Conservation (phyloP, 371 early-diverging fungal species). For the Mortierella sp. region DNA sequence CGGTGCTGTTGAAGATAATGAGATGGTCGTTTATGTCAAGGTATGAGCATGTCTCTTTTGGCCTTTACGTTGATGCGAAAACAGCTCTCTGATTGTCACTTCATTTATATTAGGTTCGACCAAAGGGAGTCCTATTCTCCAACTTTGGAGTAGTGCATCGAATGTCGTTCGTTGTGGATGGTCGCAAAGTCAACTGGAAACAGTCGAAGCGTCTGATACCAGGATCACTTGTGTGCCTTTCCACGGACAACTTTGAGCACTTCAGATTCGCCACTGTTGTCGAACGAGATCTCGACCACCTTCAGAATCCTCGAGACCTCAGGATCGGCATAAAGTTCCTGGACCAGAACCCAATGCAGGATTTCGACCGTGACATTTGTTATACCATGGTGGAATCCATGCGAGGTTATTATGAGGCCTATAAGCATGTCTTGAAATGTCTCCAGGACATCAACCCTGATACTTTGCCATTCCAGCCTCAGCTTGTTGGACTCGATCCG, state of each 20-base stretch:
- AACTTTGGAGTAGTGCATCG: constrained; percentile 61
- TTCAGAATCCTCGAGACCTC: constrained; percentile 61
- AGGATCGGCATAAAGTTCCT: constrained; percentile 60
- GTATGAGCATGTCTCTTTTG: constrained; percentile 32
- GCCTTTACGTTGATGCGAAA: neutral
- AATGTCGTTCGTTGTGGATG: constrained; percentile 63
- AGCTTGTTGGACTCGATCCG: constrained; percentile 54
- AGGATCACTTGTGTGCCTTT: constrained; percentile 65
- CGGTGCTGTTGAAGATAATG: constrained; percentile 32
- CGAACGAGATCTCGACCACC: constrained; percentile 61
- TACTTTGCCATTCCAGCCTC: constrained; percentile 55
- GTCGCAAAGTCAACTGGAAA: constrained; percentile 62
- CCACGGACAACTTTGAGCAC: constrained; percentile 63
- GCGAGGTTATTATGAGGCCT: constrained; percentile 57
- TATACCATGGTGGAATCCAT: constrained; percentile 52
- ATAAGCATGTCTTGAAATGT: constrained; percentile 62
- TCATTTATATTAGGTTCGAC: constrained; percentile 55
- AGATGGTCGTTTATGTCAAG: constrained; percentile 33
- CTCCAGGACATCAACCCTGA: constrained; percentile 57
- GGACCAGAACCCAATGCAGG: constrained; percentile 33
- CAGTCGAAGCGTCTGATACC: constrained; percentile 69
- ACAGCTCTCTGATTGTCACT: neutral
- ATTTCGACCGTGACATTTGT: constrained; percentile 36
- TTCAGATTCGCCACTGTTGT: constrained; percentile 69
- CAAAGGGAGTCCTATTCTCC: constrained; percentile 66